Percentiles rank a stretch among this genome's conserved stretches.
Conservation (phyloP, 192 early-diverging fungal genomes). For the Thamnidium elegans region DNA sequence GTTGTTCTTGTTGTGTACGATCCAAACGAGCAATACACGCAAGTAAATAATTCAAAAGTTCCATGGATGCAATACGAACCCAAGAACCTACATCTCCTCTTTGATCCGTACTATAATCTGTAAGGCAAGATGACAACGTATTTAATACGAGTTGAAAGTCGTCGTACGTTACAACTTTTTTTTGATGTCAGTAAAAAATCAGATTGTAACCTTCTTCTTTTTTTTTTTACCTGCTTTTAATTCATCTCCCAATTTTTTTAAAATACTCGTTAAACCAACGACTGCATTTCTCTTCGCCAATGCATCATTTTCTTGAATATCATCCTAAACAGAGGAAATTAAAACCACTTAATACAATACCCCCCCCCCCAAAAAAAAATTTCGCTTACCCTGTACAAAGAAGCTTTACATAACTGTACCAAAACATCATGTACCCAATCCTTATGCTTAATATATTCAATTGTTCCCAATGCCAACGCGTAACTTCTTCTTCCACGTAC, state of each 20-base stretch:
- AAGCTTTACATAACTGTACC: constrained; percentile 16
- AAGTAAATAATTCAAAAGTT: constrained; percentile 49
- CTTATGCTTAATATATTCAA: constrained; percentile 40
- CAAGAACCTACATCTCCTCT: constrained; percentile 96
- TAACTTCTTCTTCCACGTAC: constrained; percentile 56
- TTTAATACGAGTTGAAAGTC: constrained; percentile 45
- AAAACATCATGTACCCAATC: constrained; percentile 22
- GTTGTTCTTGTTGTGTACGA: neutral
- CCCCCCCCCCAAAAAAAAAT: neutral
- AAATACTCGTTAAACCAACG: constrained; percentile 49
- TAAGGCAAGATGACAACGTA: constrained; percentile 61
- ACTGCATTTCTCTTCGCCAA: constrained; percentile 69
- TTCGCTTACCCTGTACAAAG: constrained; percentile 19
- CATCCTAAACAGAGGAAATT: neutral
- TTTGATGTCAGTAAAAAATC: no score
- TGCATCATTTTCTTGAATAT: constrained; percentile 50
- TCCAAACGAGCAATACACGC: constrained; percentile 40
- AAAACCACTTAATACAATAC: neutral
- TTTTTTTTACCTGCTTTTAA: constrained; percentile 37
- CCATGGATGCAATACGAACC: constrained; percentile 75
- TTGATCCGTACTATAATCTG: constrained; percentile 85
- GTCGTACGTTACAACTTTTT: constrained; percentile 34
- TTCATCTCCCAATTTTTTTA: constrained; percentile 34
- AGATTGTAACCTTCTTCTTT: neutral
- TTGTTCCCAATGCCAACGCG: constrained; percentile 59